These are phyloP conservation scores for Saturnispora ahearnii DNA, from an alignment of 805 yeast genomes.

Conservation along the genomic window DNA sequence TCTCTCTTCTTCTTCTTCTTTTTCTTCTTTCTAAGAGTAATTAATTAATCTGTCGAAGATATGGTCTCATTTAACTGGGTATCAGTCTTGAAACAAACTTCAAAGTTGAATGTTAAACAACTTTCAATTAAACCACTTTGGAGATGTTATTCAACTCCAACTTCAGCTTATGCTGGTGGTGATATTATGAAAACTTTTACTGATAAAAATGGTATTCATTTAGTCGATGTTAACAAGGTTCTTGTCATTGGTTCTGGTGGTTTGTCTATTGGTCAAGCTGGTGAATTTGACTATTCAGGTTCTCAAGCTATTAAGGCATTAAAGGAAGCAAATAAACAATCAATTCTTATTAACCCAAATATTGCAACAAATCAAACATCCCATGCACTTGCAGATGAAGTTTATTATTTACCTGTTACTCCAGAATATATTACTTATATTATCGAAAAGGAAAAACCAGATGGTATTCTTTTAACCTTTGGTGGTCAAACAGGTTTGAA, in stretches of 20 bases:
- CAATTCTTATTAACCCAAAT: conserved; percentile 92
- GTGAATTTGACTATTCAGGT: conserved; percentile 98
- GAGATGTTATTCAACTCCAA: conserved; percentile 2
- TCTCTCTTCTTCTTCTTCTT: not conserved
- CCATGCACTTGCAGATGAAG: conserved; percentile 95
- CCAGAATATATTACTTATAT: conserved; percentile 95
- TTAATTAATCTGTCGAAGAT: not conserved
- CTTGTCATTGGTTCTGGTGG: conserved; percentile 97
- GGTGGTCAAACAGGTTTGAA: conserved; percentile 98
- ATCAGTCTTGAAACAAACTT: conserved; percentile 6
- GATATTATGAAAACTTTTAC: conserved; percentile 47
- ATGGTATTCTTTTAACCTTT: conserved; percentile 92
- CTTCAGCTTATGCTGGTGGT: conserved; percentile 49
- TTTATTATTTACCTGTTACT: conserved; percentile 94
- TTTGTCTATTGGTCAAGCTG: conserved; percentile 97
- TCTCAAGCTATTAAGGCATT: conserved; percentile 98
- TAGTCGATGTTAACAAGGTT: conserved; percentile 82
- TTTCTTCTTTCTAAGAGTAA: not conserved
- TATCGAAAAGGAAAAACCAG: conserved; percentile 90
- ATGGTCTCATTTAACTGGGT: conserved; percentile 8
- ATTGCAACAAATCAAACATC: conserved; percentile 98
- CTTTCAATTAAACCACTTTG: not conserved
- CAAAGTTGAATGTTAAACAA: not conserved
- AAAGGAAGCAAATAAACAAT: conserved; percentile 95
- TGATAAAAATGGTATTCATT: conserved; percentile 51